Base-by-base conservation (phyloP, 2,329 filamentous ascomycete genomes). In the Camptophora hylomeconis region DNA sequence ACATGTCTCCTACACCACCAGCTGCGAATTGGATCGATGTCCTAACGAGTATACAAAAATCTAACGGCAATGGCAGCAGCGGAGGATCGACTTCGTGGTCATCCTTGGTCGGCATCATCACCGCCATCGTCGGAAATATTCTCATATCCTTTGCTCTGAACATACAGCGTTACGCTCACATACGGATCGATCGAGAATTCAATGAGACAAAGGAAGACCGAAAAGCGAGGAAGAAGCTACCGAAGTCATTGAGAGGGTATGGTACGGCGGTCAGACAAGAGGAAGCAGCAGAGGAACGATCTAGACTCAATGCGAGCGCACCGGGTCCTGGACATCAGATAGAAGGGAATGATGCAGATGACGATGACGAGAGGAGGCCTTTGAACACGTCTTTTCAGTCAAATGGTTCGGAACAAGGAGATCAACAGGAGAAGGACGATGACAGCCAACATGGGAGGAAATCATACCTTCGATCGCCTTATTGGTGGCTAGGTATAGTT, bases 111-210 rank as follows among this genome's bases (percentile, higher is more conserved):
- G 89, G 89, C 45, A 94, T 98, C 47, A 58, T 87, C 30, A 92
- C 86, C 3, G 86, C 89, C 28, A 92, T 98, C 47, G 69, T 79
- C 28, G 89, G 89, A 32, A 98, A 98, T 48, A 63, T 94, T 18
- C 68, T 98, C 30, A 95, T 98, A 42, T 92, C 87, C 1, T 75
- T 98, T 39, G 89, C 89, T 8, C 71, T 98, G 37, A 98, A 98
- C 50, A 87, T 92, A 27, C 89, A 98, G 56, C 75, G 89, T 41
- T 95, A 95, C 52, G 87, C 89, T 18, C 89, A 98, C 50, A 82
- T 89, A 33, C 72, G 78, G 32, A 67, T 98, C 37, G 74, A 82
- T 38, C 68, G 75, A 44, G 75, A 86, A 51, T 72, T 68, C 42
- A 63, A 68, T 24, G 66, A 69, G 37, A 59, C 66, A 24, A 32